These are phyloP conservation scores for Jatropha podagrica DNA, from an alignment of 441 rosid species.

Conservation along the genomic window DNA sequence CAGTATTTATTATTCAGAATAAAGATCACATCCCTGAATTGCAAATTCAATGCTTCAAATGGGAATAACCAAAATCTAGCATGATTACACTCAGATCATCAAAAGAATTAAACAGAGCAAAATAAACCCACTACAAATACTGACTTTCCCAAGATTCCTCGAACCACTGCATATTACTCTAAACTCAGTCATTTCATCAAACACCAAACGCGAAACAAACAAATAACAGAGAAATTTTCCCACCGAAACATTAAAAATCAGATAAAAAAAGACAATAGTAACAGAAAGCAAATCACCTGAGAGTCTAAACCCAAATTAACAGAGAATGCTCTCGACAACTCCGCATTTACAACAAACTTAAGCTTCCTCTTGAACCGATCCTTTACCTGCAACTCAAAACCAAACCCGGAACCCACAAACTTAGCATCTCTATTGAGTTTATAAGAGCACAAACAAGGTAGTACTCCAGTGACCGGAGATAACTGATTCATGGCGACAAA, in stretches of 20 bases:
- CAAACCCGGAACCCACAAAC: conserved; percentile 31
- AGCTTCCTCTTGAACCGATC: conserved; percentile 37
- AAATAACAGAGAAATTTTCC: conserved; percentile 1
- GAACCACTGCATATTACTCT: not conserved
- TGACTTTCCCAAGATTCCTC: not conserved
- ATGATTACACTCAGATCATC: not conserved
- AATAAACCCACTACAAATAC: not conserved
- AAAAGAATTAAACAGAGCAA: not conserved
- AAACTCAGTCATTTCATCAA: conserved; percentile 27
- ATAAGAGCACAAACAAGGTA: conserved; percentile 30
- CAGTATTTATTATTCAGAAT: not conserved
- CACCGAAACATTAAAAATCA: not conserved
- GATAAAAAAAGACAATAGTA: not conserved
- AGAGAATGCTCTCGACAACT: conserved; percentile 57
- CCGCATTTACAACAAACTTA: conserved; percentile 55
- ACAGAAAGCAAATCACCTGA: conserved; percentile 41
- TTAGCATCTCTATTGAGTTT: conserved; percentile 26
- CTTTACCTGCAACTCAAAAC: conserved; percentile 37
- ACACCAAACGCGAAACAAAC: conserved; percentile 2
- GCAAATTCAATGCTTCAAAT: not conserved
- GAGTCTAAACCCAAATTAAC: conserved; percentile 64
- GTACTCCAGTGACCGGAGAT: conserved; percentile 49
- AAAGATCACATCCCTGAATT: not conserved
- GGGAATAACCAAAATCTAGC: not conserved
- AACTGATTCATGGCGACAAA: conserved; percentile 47